Base-by-base conservation (phyloP, 805 yeast species). In the Metschnikowia lunata region DNA sequence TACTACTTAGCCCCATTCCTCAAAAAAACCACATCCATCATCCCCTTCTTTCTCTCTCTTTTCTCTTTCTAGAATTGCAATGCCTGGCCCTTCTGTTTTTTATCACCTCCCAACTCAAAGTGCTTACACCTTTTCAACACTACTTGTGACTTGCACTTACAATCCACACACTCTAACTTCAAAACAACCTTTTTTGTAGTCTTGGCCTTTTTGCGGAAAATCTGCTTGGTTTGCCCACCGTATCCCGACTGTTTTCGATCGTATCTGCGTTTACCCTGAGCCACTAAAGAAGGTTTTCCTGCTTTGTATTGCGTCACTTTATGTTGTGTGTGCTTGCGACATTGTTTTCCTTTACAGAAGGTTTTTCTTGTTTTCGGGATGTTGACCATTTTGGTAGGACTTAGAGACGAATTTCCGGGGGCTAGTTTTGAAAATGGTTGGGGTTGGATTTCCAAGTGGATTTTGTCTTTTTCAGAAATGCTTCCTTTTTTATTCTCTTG, bases 241-340 rank as follows among this genome's bases (percentile, higher is more conserved):
- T 83, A 93, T 88, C 99, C 99, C 67, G 86, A 74, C 82, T 93
- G 99, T 80, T 93, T 93, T 80, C 99, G 96, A 91, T 93, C 99
- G 82, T 93, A 93, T 83, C 99, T 90, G 84, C 99, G 89, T 91
- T 95, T 93, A 85, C 99, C 99, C 82, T 93, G 98, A 65, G 98
- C 97, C 72, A 83, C 89, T 68, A 90, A 84, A 59, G 98, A 91
- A 74, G 99, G 98, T 83, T 93, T 93, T 80, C 99, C 99, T 74
- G 98, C 96, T 79, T 93, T 93, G 95, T 93, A 93, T 83, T 93
- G 99, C 77, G 99, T 91, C 71, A 93, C 99, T 84, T 91, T 93
- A 95, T 93, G 99, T 80, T 89, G 97, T 70, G 98, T 91, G 93
- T 93, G 99, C 80, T 89, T 88, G 72, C 95, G 87, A 85, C 99